Conservation (phyloP, 2,329 filamentous ascomycete genomes). For the Aspergillus sp. region DNA sequence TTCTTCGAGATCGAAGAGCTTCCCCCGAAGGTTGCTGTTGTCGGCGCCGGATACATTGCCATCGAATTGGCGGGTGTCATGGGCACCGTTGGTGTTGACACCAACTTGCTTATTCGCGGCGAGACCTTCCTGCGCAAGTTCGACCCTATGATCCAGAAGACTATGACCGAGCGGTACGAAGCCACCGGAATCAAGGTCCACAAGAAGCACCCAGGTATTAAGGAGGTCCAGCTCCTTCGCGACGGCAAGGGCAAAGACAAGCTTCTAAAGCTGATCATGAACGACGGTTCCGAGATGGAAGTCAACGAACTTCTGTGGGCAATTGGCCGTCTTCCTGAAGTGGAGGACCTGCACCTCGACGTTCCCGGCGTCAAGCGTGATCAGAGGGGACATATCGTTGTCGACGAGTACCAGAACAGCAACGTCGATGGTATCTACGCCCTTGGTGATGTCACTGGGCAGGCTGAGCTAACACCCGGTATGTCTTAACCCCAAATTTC, state of each 20-base stretch:
- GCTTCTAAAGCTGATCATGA: conserved; percentile 44
- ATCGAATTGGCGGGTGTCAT: conserved; percentile 53
- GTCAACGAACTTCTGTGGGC: conserved; percentile 54
- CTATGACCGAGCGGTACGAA: conserved; percentile 53
- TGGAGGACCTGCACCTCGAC: conserved; percentile 43
- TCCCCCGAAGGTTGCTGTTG: conserved; percentile 51
- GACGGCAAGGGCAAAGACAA: conserved; percentile 49
- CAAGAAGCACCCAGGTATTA: conserved; percentile 47
- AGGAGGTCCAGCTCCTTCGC: conserved; percentile 47
- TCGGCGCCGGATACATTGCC: conserved; percentile 53
- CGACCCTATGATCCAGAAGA: conserved; percentile 54
- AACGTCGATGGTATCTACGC: conserved; percentile 49
- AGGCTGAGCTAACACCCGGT: conserved; percentile 53
- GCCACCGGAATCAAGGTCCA: conserved; percentile 50
- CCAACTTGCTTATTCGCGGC: conserved; percentile 52
- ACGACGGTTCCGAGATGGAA: conserved; percentile 45
- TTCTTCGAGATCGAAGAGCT: conserved; percentile 54
- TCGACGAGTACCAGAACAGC: conserved; percentile 54
- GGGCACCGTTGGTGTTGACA: conserved; percentile 50
- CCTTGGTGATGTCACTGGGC: conserved; percentile 53
- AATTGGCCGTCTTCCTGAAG: conserved; percentile 48
- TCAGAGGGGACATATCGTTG: conserved; percentile 42
- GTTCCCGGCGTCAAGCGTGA: conserved; percentile 44
- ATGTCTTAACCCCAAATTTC: conserved; percentile 14
- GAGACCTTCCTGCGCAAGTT: conserved; percentile 52